Base-by-base conservation (phyloP, 148 eudicot genomes). In the Amaranthus cruentus region DNA sequence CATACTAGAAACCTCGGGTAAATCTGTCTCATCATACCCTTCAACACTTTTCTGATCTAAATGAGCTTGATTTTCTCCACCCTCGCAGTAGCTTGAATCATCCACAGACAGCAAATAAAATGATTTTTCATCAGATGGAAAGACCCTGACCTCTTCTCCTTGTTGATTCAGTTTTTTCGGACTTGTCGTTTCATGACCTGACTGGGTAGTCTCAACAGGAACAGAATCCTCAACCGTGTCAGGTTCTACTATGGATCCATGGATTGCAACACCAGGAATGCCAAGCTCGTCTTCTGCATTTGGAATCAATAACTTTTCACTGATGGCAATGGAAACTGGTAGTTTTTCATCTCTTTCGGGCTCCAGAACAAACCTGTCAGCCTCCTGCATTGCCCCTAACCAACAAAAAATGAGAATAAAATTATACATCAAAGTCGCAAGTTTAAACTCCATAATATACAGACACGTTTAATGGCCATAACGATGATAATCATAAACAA, bases 301-400 rank as follows among this genome's bases (percentile, higher is more conserved):
- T 52, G 47, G 43, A 10, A 53, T 54, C 21, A 69, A 52, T 70
- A 75, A 66, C 18, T 71, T 70, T 57, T 69, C 64, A 42, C 65
- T 49, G 59, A 66, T 59, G 54, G 70, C 72, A 62, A 47, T 77
- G 13, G 75, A 58, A 74, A 57, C 71, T 9, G 56, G 47, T 70
- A 68, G 42, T 66, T 44, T 68, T 70, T 75, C 78, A 74, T 76
- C 83, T 48, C 77, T 80, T 69, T 76, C 87, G 56, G 75, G 72
- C 66, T 63, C 82, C 75, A 69, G 70, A 72, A 69, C 75, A 77
- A 72, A 72, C 85, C 61, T 48, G 69, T 79, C 87, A 81, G 82
- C 84, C 76, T 85, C 96, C 94, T 96, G 97, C 85, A 88, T 85
- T 77, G 91, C 85, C 94, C 92, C 96, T 95, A 87, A 80, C 92